A percentile compares a stretch with the other conserved stretches of the same genome.
These are phyloP conservation scores for Tuber microsphaerosporum DNA, from an alignment of 495 filamentous ascomycete species.

Conservation along the genomic window DNA sequence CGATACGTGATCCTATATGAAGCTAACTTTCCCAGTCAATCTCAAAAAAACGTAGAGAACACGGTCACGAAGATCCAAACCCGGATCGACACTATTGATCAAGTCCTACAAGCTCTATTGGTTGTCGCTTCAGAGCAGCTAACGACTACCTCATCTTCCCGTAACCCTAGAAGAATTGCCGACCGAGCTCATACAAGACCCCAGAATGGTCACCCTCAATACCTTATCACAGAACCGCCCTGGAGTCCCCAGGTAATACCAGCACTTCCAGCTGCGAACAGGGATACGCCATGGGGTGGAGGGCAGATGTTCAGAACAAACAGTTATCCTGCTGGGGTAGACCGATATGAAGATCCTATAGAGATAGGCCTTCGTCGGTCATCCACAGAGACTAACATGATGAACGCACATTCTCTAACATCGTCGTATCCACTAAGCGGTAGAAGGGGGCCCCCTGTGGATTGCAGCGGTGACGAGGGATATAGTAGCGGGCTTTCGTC, in stretches of 20 bases:
- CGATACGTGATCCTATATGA: neutral
- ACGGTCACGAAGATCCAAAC: conserved; percentile 22
- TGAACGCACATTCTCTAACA: neutral
- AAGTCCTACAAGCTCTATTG: conserved; percentile 23
- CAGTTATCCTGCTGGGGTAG: neutral
- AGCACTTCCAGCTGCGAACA: neutral
- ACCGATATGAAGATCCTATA: neutral
- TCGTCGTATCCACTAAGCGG: neutral
- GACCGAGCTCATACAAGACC: neutral
- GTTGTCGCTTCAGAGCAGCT: conserved; percentile 23
- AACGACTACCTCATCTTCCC: conserved; percentile 7
- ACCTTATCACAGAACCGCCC: conserved; percentile 4
- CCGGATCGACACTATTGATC: conserved; percentile 25
- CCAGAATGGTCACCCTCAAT: neutral
- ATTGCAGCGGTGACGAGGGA: neutral
- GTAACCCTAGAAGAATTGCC: neutral
- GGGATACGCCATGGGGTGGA: neutral
- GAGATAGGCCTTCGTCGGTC: conserved; percentile 4
- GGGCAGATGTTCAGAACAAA: conserved; percentile 11
- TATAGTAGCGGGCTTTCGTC: neutral
- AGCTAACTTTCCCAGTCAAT: conserved; percentile 14
- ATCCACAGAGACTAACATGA: conserved; percentile 3
- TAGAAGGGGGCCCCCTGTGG: neutral
- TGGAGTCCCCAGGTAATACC: conserved; percentile 5
- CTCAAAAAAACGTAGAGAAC: conserved; percentile 7